Evolutionary conservation across 805 yeast species (phyloP), one percentile per base, ranked within the genome.

Genomic region (Suhomyces prunicola): DNA sequence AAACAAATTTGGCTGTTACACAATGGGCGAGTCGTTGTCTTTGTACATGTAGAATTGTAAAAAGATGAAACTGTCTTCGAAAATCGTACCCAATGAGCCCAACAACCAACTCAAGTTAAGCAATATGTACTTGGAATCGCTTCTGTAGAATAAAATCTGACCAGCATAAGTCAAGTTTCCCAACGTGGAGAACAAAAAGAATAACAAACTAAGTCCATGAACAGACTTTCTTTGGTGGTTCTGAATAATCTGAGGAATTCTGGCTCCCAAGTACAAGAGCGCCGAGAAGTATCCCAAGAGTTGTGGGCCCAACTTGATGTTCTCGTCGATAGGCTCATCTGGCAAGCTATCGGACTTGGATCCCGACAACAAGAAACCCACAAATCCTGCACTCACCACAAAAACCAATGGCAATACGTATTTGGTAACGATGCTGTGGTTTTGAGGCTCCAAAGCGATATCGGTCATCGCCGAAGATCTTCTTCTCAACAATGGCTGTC

Each of bases 201-300:
- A 88, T 50, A 90, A 80, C 56, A 93, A 81, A 52, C 97, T 87
- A 60, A 94, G 85, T 1, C 98, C 98, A 52, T 83, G 80, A 51
- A 91, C 91, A 4, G 96, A 87, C 62, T 85, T 83, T 58, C 96
- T 81, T 46, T 74, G 74, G 66, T 85, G 82, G 70, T 93, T 93
- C 64, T 88, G 96, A 53, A 81, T 72, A 50, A 93, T 87, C 69
- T 93, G 99, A 0, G 99, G 99, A 61, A 63, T 79, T 54, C 70
- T 50, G 2, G 94, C 94, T 7, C 88, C 82, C 58, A 88, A 74
- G 66, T 88, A 88, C 53, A 88, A 70, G 2, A 73, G 55, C 0
- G 96, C 93, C 4, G 90, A 84, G 5, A 82, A 57, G 68, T 87
- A 88, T 5, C 94, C 94, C 56, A 85, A 74, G 3, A 85, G 59